These are phyloP conservation scores for Rhizopogon sp. DNA, from an alignment of 768 basidiomycete genomes.

Conservation along the genomic window DNA sequence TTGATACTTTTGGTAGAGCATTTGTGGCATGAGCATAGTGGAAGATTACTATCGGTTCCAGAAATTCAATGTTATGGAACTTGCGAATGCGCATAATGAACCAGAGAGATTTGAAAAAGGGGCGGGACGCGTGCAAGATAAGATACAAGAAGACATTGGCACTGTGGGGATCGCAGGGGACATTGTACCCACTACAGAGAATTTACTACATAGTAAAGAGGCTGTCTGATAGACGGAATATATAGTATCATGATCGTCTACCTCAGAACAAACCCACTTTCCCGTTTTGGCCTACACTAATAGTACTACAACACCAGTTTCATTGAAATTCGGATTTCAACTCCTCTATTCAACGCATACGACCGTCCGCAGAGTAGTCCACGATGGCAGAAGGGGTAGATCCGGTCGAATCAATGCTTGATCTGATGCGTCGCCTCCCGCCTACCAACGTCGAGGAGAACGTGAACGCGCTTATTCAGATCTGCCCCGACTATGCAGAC, in stretches of 20 bases:
- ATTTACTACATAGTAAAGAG: neutral
- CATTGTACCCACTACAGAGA: neutral
- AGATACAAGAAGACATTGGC: neutral
- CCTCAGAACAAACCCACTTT: no score
- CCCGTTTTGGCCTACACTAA: neutral
- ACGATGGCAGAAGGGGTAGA: conserved; percentile 50
- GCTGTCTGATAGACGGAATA: neutral
- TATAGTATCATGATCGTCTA: no score
- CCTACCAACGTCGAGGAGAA: conserved; percentile 87
- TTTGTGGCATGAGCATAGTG: conserved; percentile 73
- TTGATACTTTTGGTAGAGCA: conserved; percentile 39
- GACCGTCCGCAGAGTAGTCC: neutral
- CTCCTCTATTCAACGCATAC: neutral
- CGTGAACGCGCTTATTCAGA: conserved; percentile 70
- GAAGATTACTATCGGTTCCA: conserved; percentile 64
- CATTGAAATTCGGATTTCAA: neutral
- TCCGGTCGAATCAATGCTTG: conserved; percentile 88
- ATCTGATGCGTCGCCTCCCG: conserved; percentile 93
- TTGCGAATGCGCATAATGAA: conserved; percentile 49
- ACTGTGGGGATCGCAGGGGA: neutral
- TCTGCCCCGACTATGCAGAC: conserved; percentile 92
- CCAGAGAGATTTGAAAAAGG: conserved; percentile 28
- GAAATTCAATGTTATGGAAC: conserved; percentile 78
- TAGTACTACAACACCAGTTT: neutral
- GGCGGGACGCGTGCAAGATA: conserved; percentile 27